Conservation (phyloP, 2,329 filamentous ascomycete genomes). For the Chaetomium sp. region DNA sequence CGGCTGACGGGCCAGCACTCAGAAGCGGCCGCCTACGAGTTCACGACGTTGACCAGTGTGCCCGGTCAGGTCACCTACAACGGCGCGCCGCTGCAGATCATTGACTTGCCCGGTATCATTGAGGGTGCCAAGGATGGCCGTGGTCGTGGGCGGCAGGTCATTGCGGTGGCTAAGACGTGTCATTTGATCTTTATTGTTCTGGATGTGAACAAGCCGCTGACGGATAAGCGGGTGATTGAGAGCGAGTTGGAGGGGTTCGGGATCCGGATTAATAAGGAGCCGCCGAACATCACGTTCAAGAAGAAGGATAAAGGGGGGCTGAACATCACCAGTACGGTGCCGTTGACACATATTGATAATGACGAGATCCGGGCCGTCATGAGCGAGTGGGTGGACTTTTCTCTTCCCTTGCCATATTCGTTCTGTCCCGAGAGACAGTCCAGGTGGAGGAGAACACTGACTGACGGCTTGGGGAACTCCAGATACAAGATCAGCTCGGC, state of each 20-base stretch:
- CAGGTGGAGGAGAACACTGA: not conserved
- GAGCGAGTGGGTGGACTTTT: slow-evolving; percentile 51
- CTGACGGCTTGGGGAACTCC: not conserved
- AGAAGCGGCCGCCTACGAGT: slow-evolving; percentile 95
- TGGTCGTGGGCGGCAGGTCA: slow-evolving; percentile 94
- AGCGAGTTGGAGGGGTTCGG: slow-evolving; percentile 93
- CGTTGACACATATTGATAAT: slow-evolving; percentile 83
- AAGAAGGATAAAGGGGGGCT: slow-evolving; percentile 99
- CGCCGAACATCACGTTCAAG: slow-evolving; percentile 97
- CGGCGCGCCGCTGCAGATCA: slow-evolving; percentile 92
- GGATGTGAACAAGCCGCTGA: slow-evolving; percentile 96
- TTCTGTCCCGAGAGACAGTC: not conserved
- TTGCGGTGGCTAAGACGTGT: slow-evolving; percentile 97
- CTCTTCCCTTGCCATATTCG: not conserved
- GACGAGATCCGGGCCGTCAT: slow-evolving; percentile 98
- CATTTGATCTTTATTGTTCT: slow-evolving; percentile 98
- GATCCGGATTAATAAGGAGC: slow-evolving; percentile 93
- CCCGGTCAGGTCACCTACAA: slow-evolving; percentile 96
- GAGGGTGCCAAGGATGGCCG: slow-evolving; percentile 98
- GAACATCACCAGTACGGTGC: slow-evolving; percentile 90
- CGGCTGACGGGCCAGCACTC: slow-evolving; percentile 92
- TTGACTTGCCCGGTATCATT: slow-evolving; percentile 97
- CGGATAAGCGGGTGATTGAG: slow-evolving; percentile 95
- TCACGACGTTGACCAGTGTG: slow-evolving; percentile 95
- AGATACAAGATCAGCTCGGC: slow-evolving; percentile 87